These are phyloP conservation scores for Vanderwaltozyma yarrowii DNA, from an alignment of 805 yeast species.

Conservation along the genomic window DNA sequence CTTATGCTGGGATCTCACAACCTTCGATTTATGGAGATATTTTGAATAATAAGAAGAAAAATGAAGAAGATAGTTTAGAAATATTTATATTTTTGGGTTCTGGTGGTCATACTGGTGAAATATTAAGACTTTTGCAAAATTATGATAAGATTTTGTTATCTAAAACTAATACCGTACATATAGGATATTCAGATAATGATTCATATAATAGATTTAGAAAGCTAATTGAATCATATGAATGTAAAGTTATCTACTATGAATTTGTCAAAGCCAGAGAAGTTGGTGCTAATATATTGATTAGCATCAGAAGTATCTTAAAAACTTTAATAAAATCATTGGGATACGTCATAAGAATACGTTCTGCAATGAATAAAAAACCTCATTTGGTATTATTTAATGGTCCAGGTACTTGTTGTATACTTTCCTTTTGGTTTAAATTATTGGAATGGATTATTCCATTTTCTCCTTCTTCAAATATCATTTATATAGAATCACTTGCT, in stretches of 20 bases:
- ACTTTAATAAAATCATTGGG: conserved; percentile 23
- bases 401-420: conserved; percentile 30
- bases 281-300: conserved; percentile 27
- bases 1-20: not conserved
- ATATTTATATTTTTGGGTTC: conserved; percentile 73
- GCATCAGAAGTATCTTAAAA: conserved; percentile 26
- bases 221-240: conserved; percentile 1
- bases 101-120: conserved; percentile 96
- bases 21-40: not conserved
- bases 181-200: conserved; percentile 28
- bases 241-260: conserved; percentile 12
- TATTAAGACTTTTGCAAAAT: conserved; percentile 54
- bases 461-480: conserved; percentile 50
- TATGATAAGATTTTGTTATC: conserved; percentile 35
- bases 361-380: conserved; percentile 12
- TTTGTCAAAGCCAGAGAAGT: conserved; percentile 31
- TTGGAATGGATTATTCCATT: conserved; percentile 13
- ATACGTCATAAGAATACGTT: conserved; percentile 12
- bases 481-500: conserved; percentile 83
- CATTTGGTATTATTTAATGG: conserved; percentile 31
- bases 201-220: conserved; percentile 32
- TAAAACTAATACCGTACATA: conserved; percentile 33
- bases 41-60: not conserved
- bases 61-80: conserved; percentile 10
- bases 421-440: conserved; percentile 21